These are phyloP conservation scores for Saccharomycopsis hybrid DNA, from an alignment of 1,139 yeast genomes.

Conservation along the genomic window DNA sequence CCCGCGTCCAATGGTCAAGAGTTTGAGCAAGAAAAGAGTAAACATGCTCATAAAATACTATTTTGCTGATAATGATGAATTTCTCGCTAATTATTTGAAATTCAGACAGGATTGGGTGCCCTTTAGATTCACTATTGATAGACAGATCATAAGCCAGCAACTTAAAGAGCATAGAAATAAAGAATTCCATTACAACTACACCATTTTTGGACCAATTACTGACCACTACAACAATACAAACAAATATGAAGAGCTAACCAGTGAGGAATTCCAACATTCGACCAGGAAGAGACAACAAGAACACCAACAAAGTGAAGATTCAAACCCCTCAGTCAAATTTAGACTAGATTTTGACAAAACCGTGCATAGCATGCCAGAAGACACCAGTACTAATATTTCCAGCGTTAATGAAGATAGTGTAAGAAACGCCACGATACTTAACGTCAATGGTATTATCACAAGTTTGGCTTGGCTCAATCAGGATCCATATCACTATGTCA, in stretches of 20 bases:
- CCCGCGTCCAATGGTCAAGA: no score
- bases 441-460: constrained; percentile 12
- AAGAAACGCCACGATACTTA: constrained; percentile 1
- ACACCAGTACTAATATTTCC: neutral
- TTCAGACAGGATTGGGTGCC: constrained; percentile 5
- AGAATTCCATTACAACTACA: constrained; percentile 4
- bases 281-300: neutral
- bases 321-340: no score
- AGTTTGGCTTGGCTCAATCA: constrained; percentile 10
- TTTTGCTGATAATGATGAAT: constrained; percentile 4
- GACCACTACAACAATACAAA: no score
- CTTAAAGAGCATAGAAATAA: constrained; percentile 1
- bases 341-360: neutral
- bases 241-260: neutral
- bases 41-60: no score
- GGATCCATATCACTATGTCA: neutral
- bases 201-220: no score
- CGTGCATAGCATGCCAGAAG: no score
- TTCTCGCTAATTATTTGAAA: neutral
- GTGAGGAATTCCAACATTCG: neutral
- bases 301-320: no score
- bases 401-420: neutral
- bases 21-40: no score
- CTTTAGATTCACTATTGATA: neutral
- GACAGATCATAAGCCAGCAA: neutral